phyloP scores from a whole-genome alignment of 345 rosid genomes.

The Gossypioides kirkii region DNA sequence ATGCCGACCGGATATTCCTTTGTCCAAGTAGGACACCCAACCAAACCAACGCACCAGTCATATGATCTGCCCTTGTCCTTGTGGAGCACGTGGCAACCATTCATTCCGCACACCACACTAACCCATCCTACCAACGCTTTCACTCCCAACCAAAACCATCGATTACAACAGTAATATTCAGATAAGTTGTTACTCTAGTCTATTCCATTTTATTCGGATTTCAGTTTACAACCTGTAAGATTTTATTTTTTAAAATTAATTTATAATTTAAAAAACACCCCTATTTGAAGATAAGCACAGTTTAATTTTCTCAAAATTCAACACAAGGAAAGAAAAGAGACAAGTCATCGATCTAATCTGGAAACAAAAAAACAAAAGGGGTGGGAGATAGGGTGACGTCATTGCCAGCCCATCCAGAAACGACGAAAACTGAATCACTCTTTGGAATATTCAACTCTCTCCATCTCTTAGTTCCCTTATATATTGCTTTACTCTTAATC shows the following conservation, averaged over 20 bases:
- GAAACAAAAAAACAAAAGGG: neutral
- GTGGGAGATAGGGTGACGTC: neutral
- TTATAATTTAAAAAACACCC: too few species aligned
- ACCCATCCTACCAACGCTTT: neutral
- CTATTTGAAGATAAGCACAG: too few species aligned
- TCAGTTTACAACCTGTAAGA: too few species aligned
- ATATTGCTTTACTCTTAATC: neutral
- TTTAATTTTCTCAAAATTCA: too few species aligned
- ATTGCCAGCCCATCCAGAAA: neutral
- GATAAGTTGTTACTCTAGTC: too few species aligned
- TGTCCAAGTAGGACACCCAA: neutral
- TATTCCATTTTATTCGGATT: too few species aligned
- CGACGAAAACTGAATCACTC: conserved; percentile 35
- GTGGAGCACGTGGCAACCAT: conserved; percentile 1
- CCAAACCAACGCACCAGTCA: neutral
- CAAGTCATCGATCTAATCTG: conserved; percentile 1
- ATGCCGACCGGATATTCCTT: neutral
- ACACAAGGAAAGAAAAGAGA: neutral
- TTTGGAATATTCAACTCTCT: conserved; percentile 41
- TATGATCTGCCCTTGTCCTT: neutral
- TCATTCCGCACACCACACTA: neutral
- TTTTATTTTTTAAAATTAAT: too few species aligned
- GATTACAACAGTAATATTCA: too few species aligned
- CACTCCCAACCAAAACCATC: too few species aligned
- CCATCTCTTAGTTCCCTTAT: neutral